Conservation (phyloP, 192 early-diverging fungal species). For the Backusella australiensis region DNA sequence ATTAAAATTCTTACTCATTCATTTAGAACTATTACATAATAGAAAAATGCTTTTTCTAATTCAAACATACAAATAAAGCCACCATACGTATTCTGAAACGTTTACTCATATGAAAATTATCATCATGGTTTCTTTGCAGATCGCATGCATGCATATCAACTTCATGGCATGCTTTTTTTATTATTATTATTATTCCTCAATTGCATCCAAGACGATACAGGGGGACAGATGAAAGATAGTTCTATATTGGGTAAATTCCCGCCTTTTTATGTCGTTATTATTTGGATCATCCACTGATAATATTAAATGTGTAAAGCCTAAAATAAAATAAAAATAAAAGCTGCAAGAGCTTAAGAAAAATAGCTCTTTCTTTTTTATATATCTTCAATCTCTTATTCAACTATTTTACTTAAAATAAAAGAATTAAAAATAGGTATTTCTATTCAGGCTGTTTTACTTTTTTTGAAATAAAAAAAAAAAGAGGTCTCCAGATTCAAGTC, state of each 20-base stretch:
- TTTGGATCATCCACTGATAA: not conserved
- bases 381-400: not conserved
- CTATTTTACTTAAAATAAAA: not conserved
- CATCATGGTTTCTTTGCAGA: not conserved
- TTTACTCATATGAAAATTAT: conserved; percentile 5
- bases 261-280: not conserved
- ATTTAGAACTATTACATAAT: conserved; percentile 1
- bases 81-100: not conserved
- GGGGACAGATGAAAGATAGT: not conserved
- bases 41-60: not conserved
- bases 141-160: conserved; percentile 4
- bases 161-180: not conserved
- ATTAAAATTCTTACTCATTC: not conserved
- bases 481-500: not conserved
- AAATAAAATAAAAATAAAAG: no score
- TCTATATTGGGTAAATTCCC: not conserved
- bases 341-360: not conserved
- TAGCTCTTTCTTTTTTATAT: not conserved
- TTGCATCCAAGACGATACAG: not conserved
- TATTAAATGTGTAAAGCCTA: not conserved
- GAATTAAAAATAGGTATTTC: not conserved
- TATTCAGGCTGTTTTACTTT: not conserved
- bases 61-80: not conserved
- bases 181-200: not conserved
- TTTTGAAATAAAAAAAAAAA: not conserved